These are phyloP conservation scores for Ophiostoma sp. DNA, from an alignment of 2,329 filamentous ascomycete genomes.

Conservation along the genomic window DNA sequence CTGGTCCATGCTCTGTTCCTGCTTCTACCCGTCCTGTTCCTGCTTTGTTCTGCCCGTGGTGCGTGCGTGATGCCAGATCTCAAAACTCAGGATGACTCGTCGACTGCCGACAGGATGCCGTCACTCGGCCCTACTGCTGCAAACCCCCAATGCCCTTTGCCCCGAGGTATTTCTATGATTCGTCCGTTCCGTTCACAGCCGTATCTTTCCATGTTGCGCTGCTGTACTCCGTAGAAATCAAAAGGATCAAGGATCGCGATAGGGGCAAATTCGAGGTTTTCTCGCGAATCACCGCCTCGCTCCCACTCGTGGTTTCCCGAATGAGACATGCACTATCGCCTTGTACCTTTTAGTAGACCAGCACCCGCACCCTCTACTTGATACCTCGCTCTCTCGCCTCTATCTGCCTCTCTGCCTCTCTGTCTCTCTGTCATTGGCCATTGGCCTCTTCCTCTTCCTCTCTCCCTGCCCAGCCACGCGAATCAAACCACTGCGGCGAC, in stretches of 20 bases:
- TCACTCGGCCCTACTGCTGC: not conserved
- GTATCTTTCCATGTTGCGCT: not conserved
- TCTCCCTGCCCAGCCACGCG: not conserved
- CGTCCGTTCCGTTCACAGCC: not conserved
- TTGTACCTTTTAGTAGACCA: not conserved
- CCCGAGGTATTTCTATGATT: not conserved
- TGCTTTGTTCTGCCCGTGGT: not conserved
- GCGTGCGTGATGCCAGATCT: not conserved
- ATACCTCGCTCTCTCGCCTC: conserved; percentile 1
- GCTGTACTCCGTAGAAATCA: not conserved
- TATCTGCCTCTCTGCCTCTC: not conserved
- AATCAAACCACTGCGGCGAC: not conserved
- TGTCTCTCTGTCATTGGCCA: not conserved
- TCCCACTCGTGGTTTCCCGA: conserved; percentile 1
- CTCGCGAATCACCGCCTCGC: not conserved
- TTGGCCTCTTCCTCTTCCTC: not conserved
- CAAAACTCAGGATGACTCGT: not conserved
- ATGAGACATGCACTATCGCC: not conserved
- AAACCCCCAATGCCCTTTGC: not conserved
- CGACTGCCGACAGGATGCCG: not conserved
- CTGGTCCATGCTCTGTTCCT: conserved; percentile 1
- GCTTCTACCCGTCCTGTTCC: not conserved
- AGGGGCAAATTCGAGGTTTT: conserved; percentile 15
- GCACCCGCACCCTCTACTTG: not conserved
- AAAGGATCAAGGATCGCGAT: conserved; percentile 6